A percentile compares a stretch with the other conserved stretches of the same genome.
phyloP scores from a whole-genome alignment of 495 filamentous ascomycete genomes.

The Talaromyces stipitatus region DNA sequence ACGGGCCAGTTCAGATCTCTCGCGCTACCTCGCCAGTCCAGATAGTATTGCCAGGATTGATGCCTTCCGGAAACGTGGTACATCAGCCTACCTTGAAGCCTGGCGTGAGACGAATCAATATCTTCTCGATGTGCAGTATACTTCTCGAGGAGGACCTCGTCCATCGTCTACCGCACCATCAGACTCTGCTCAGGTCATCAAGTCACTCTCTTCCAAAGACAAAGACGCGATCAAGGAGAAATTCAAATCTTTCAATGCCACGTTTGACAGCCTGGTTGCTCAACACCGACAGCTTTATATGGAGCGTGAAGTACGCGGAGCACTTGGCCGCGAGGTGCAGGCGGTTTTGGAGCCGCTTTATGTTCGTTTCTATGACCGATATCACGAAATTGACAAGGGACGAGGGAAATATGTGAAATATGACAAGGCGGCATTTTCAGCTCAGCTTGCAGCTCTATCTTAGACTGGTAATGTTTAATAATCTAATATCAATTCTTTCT shows the following conservation, averaged over 20 bases:
- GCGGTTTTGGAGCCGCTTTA: constrained; percentile 90
- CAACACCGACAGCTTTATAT: constrained; percentile 73
- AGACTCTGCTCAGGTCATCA: constrained; percentile 74
- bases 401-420: constrained; percentile 97
- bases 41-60: constrained; percentile 62
- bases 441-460: constrained; percentile 35
- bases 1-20: constrained; percentile 64
- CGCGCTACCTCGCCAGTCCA: constrained; percentile 56
- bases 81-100: constrained; percentile 72
- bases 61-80: constrained; percentile 77
- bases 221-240: constrained; percentile 95
- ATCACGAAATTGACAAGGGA: constrained; percentile 95
- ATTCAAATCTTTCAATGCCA: constrained; percentile 83
- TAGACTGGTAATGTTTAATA: constrained; percentile 7
- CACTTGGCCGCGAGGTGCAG: constrained; percentile 75
- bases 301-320: constrained; percentile 78
- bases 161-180: constrained; percentile 61
- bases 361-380: constrained; percentile 90
- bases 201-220: constrained; percentile 75
- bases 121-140: constrained; percentile 89
- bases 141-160: constrained; percentile 56
- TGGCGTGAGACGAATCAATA: constrained; percentile 82
- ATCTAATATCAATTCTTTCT: neutral
- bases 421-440: constrained; percentile 60
- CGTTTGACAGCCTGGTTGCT: constrained; percentile 78